These are phyloP conservation scores for Calonectria henricotiae DNA, from an alignment of 2,329 filamentous ascomycete genomes.

Conservation along the genomic window DNA sequence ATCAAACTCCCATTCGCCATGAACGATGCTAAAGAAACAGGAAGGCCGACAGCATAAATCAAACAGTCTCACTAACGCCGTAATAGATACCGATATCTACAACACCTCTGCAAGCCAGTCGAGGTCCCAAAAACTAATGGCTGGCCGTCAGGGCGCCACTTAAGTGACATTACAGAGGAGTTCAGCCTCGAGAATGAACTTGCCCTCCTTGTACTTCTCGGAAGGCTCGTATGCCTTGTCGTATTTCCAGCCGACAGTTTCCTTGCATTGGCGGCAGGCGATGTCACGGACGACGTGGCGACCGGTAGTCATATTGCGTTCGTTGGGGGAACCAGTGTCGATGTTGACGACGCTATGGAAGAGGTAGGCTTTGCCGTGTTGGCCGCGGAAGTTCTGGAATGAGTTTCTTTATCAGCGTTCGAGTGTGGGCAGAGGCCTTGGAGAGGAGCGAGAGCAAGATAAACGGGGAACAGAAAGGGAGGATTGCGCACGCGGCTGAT, in stretches of 20 bases:
- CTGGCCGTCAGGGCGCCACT: constrained; percentile 26
- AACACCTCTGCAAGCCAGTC: not conserved
- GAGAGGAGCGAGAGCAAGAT: constrained; percentile 2
- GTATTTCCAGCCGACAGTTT: constrained; percentile 98
- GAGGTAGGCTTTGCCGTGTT: constrained; percentile 98
- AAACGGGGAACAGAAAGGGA: constrained; percentile 37
- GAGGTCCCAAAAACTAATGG: not conserved
- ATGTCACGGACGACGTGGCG: constrained; percentile 96
- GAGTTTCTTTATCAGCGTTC: constrained; percentile 33
- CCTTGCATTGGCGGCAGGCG: constrained; percentile 89
- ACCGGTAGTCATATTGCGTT: constrained; percentile 98
- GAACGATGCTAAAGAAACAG: constrained; percentile 38
- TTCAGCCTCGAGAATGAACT: constrained; percentile 96
- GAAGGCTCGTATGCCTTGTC: constrained; percentile 93
- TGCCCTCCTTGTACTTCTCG: constrained; percentile 99
- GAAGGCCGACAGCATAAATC: constrained; percentile 33
- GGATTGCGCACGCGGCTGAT: constrained; percentile 83
- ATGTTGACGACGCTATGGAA: constrained; percentile 97
- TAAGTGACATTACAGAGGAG: constrained; percentile 84
- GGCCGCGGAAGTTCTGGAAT: constrained; percentile 92
- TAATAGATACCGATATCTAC: constrained; percentile 20
- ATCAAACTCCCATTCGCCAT: constrained; percentile 34
- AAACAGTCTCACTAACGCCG: constrained; percentile 42
- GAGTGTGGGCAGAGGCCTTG: constrained; percentile 13
- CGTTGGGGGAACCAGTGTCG: constrained; percentile 85